phyloP scores from a whole-genome alignment of 2,329 filamentous ascomycete genomes.

The Fusarium sp. region DNA sequence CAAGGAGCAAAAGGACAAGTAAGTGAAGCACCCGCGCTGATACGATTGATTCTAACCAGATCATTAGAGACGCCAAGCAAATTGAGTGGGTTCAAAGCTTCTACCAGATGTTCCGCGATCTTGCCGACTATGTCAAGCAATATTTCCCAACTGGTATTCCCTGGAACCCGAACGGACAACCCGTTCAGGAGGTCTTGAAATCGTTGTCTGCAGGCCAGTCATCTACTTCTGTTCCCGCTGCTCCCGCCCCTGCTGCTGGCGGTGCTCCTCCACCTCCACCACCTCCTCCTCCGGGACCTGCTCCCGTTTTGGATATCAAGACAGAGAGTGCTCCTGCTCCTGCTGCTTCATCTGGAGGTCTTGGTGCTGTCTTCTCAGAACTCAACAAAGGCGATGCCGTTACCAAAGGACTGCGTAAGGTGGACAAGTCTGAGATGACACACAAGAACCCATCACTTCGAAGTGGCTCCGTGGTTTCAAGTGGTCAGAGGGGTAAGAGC shows the following conservation, averaged over 20 bases:
- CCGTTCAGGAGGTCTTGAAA: constrained; percentile 75
- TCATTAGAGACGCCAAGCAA: constrained; percentile 77
- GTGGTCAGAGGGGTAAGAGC: constrained; percentile 78
- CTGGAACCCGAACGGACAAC: constrained; percentile 85
- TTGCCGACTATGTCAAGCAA: constrained; percentile 86
- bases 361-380: constrained; percentile 91
- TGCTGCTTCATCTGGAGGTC: constrained; percentile 72
- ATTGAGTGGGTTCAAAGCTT: constrained; percentile 93
- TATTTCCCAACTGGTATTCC: constrained; percentile 82
- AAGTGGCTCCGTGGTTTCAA: constrained; percentile 76
- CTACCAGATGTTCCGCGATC: constrained; percentile 88
- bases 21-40: constrained; percentile 20
- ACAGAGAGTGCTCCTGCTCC: constrained; percentile 52
- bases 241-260: constrained; percentile 66
- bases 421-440: constrained; percentile 96
- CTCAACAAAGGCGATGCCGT: constrained; percentile 91
- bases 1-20: constrained; percentile 86
- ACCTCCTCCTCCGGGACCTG: constrained; percentile 72
- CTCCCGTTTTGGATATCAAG: constrained; percentile 73
- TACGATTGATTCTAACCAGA: constrained; percentile 8
- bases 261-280: constrained; percentile 67
- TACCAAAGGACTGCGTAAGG: constrained; percentile 89
- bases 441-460: constrained; percentile 96
- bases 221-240: constrained; percentile 60
- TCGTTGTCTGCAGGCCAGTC: constrained; percentile 60